Evolutionary conservation across 2,329 filamentous ascomycete genomes (phyloP), one percentile per base, ranked within the genome.

Genomic region (Calonectria hongkongensis): DNA sequence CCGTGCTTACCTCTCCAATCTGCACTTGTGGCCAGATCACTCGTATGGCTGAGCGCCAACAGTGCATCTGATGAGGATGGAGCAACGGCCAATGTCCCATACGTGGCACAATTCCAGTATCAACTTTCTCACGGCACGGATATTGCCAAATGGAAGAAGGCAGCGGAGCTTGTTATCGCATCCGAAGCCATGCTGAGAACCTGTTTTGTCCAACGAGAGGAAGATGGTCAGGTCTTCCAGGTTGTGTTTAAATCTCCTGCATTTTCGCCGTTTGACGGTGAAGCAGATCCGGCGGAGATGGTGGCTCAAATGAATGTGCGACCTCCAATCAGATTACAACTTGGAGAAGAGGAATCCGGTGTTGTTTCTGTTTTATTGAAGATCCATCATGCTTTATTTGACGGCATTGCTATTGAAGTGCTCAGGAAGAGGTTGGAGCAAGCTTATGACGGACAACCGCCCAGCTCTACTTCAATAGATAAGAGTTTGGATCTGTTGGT

Each of bases 221-320:
- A 60, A 7, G 54, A 60, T 60, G 54, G 54, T 12, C 54, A 16
- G 21, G 36, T 60, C 25, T 60, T 60, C 33, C 54, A 60, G 21
- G 54, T 60, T 28, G 36, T 60, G 8, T 33, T 60, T 21, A 39
- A 18, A 4, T 60, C 54, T 13, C 21, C 33, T 41, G 13, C n/a
- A 9, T 27, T 16, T 30, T 41, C 21, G 1, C 54, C 33, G 9
- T 60, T 60, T 3, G 36, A 60, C 25, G 54, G 13, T 5, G 4
- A 25, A 27, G 39, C 4, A 27, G 54, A 60, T 7, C 33, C 54
- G 2, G 21, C 6, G 1, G 15, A 15, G 13, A 41, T 60, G 12
- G 54, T 60, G 7, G 36, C 54, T 4, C 21, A 41, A 9, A 60
- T 60, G 54, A 60, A 60, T 15, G 33, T 43, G 18, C 54, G 36